Evolutionary conservation across 148 eudicot genomes (phyloP).

Genomic region (Pouteria glomerata): DNA sequence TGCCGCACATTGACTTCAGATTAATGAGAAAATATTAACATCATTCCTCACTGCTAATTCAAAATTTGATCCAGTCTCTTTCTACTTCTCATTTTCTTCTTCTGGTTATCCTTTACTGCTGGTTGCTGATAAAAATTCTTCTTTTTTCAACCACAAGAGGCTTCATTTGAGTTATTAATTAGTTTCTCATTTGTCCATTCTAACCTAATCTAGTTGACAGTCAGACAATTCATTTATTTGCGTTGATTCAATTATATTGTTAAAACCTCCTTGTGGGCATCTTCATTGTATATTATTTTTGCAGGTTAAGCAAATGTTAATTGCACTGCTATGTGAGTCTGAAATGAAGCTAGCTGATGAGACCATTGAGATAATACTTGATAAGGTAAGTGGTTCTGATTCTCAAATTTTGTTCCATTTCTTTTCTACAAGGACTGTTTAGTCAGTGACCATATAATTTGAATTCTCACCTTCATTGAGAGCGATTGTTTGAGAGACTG

Average conservation of each 20-base stretch:
- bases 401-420: not conserved
- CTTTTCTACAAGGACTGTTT: no score
- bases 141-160: not conserved
- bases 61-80: not conserved
- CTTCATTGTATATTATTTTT: conserved; percentile 14
- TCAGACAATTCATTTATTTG: not conserved
- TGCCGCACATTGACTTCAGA: not conserved
- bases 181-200: not conserved
- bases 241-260: not conserved
- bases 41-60: not conserved
- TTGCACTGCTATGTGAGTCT: conserved; percentile 83
- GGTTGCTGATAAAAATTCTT: not conserved
- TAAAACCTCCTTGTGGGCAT: not conserved
- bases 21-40: not conserved
- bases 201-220: not conserved
- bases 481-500: no score
- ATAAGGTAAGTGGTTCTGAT: conserved; percentile 51
- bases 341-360: conserved; percentile 93
- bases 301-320: conserved; percentile 96
- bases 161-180: not conserved
- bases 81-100: not conserved
- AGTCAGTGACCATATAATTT: no score
- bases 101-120: not conserved
- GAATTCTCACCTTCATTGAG: no score
- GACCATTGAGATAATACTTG: conserved; percentile 73